Evolutionary conservation across 768 basidiomycete genomes (phyloP).

Genomic region (Piloderma croceum): DNA sequence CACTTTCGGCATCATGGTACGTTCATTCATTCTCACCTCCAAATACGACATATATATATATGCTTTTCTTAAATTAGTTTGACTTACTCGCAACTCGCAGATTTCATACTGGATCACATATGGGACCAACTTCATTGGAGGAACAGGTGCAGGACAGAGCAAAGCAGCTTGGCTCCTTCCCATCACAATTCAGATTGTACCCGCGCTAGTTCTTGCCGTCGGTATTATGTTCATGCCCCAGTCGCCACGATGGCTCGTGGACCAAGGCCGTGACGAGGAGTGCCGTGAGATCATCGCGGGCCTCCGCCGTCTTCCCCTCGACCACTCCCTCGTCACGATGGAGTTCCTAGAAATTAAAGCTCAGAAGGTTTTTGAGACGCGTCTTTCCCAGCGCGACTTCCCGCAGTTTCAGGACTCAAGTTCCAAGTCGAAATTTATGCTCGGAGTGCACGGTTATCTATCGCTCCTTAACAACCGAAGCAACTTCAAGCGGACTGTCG

Average conservation of each 20-base stretch:
- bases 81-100: no score
- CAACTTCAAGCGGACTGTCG: no score
- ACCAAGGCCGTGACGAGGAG: constrained; percentile 71
- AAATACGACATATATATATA: no score
- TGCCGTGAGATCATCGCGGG: constrained; percentile 57
- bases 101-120: constrained; percentile 43
- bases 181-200: constrained; percentile 66
- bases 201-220: constrained; percentile 62
- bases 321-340: constrained; percentile 63
- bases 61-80: no score
- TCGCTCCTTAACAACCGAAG: constrained; percentile 53
- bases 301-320: constrained; percentile 49
- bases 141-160: constrained; percentile 48
- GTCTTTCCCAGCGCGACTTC: constrained; percentile 49
- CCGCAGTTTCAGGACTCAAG: constrained; percentile 63
- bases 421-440: constrained; percentile 51
- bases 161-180: constrained; percentile 76
- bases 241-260: constrained; percentile 77
- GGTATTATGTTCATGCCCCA: constrained; percentile 78
- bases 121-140: constrained; percentile 67
- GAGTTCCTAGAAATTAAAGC: constrained; percentile 75
- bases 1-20: constrained; percentile 70
- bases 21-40: no score
- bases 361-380: constrained; percentile 68
- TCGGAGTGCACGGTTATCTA: constrained; percentile 54